A percentile compares a stretch with the other conserved stretches of the same genome.
These are phyloP conservation scores for Apiospora malaysiana DNA, from an alignment of 2,329 filamentous ascomycete species.

Conservation along the genomic window DNA sequence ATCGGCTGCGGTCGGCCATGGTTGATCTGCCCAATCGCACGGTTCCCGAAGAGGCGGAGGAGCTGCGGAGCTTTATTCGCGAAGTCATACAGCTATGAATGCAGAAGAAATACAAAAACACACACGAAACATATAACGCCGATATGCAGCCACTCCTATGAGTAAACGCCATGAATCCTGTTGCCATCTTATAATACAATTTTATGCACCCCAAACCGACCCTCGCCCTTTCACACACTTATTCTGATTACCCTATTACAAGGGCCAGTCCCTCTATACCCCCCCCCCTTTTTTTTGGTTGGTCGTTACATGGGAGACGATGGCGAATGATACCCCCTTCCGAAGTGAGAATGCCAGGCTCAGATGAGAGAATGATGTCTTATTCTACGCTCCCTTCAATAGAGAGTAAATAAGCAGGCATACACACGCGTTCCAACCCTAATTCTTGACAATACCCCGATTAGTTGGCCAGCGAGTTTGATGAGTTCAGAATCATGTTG, in stretches of 20 bases:
- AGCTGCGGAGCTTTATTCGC: conserved; percentile 51
- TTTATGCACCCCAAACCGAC: background rate
- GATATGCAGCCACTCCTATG: background rate
- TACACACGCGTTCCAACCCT: background rate
- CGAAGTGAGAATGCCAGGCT: background rate
- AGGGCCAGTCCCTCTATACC: background rate
- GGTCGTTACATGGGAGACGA: background rate
- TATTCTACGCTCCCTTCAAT: background rate
- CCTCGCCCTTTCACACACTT: background rate
- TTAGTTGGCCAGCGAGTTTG: background rate
- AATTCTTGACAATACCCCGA: background rate
- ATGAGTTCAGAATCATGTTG: background rate
- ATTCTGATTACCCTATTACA: background rate
- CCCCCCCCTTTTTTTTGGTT: no score
- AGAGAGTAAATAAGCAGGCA: background rate
- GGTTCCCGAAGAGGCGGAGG: conserved; percentile 57
- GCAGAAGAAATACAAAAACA: background rate
- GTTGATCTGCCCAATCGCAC: conserved; percentile 53
- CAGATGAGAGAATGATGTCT: background rate
- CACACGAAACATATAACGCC: background rate
- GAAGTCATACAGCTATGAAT: conserved; percentile 44
- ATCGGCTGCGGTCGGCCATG: conserved; percentile 46
- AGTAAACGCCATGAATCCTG: background rate
- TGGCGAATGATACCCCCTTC: background rate
- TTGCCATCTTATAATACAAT: background rate